phyloP scores from a whole-genome alignment of 2,329 filamentous ascomycete genomes.

The Domatiomyces globalis region DNA sequence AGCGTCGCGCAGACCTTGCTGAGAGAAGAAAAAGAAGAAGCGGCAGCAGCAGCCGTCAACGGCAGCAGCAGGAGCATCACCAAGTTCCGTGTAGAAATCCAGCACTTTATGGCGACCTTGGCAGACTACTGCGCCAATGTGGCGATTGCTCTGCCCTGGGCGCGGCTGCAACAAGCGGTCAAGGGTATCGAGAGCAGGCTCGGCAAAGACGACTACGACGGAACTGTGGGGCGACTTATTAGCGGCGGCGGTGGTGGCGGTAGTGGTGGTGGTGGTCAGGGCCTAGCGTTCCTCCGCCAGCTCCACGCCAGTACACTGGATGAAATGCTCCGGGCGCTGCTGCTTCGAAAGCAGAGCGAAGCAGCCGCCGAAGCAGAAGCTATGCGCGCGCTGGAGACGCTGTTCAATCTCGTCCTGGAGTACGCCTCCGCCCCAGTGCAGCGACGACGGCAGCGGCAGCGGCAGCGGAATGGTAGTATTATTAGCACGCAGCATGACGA shows the following conservation, averaged over 20 bases:
- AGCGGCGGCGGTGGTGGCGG: slow-evolving; percentile 40
- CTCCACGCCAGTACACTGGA: slow-evolving; percentile 62
- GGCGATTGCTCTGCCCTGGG: slow-evolving; percentile 62
- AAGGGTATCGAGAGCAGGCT: slow-evolving; percentile 48
- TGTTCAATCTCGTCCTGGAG: neutral
- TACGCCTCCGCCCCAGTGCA: neutral
- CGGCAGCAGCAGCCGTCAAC: slow-evolving; percentile 19
- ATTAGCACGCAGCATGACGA: too few species aligned
- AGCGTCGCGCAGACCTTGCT: slow-evolving; percentile 43
- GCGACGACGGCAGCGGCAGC: too few species aligned
- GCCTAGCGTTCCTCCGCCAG: slow-evolving; percentile 39
- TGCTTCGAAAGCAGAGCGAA: slow-evolving; percentile 33
- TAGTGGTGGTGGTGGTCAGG: neutral
- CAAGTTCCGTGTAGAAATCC: slow-evolving; percentile 57
- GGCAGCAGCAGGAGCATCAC: slow-evolving; percentile 29
- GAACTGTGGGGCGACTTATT: slow-evolving; percentile 36
- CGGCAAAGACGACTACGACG: slow-evolving; percentile 30
- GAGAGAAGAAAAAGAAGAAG: slow-evolving; percentile 16
- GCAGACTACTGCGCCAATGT: slow-evolving; percentile 67
- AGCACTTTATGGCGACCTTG: slow-evolving; percentile 62
- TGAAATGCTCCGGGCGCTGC: slow-evolving; percentile 56
- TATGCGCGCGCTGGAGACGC: neutral
- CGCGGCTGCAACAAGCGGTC: slow-evolving; percentile 52
- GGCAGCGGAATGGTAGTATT: too few species aligned
- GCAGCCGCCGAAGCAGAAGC: neutral